Conservation (phyloP, 78 protist species). For the Goniomonas avonlea region DNA sequence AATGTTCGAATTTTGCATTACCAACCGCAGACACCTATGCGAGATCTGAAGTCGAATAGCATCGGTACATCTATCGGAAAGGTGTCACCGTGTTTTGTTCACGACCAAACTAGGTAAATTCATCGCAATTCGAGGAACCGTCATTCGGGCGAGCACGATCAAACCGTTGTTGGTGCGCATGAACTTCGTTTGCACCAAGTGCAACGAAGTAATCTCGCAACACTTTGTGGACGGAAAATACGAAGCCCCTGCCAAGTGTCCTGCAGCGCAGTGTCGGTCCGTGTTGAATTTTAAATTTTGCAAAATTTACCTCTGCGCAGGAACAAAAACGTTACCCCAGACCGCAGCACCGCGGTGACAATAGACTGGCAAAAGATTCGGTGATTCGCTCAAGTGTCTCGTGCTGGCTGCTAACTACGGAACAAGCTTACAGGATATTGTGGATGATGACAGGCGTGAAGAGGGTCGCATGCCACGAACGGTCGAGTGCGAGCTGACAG, state of each 20-base stretch:
- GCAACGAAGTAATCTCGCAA: neutral
- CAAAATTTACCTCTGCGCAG: too few relatives aligned
- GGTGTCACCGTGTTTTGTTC: neutral
- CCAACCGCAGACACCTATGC: neutral
- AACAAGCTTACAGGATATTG: slow-evolving; percentile 69
- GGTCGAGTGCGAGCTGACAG: slow-evolving; percentile 78
- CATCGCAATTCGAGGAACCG: slow-evolving; percentile 75
- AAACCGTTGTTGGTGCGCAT: slow-evolving; percentile 63
- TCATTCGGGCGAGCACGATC: slow-evolving; percentile 74
- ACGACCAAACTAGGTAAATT: slow-evolving; percentile 50
- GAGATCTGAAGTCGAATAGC: slow-evolving; percentile 18
- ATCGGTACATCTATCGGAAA: slow-evolving; percentile 44
- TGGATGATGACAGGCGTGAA: slow-evolving; percentile 40
- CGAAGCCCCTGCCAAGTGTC: neutral
- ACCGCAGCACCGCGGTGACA: slow-evolving; percentile 39
- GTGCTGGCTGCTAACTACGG: neutral
- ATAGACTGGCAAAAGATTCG: slow-evolving; percentile 77
- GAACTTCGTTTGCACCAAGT: slow-evolving; percentile 59
- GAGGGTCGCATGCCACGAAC: slow-evolving; percentile 86
- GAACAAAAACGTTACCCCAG: slow-evolving; percentile 46
- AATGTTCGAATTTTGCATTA: slow-evolving; percentile 11
- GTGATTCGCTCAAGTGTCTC: neutral
- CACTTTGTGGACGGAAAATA: slow-evolving; percentile 53
- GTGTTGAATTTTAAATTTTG: neutral
- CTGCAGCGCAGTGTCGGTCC: slow-evolving; percentile 31